Evolutionary conservation across 164 flowering plant genomes (phyloP).

Genomic region (Amborella trichopoda): DNA sequence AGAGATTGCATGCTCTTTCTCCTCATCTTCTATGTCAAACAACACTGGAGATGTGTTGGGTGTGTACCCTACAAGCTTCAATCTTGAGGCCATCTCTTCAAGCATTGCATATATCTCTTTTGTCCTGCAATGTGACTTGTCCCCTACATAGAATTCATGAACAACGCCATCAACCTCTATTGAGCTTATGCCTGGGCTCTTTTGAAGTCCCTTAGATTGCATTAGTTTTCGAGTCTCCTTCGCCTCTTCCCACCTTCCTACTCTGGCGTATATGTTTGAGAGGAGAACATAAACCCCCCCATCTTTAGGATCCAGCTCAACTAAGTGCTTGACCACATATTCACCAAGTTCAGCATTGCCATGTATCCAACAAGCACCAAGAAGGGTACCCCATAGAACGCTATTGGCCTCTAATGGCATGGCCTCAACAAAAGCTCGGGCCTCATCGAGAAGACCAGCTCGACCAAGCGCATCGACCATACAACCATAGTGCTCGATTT

Average conservation of each 20-base stretch:
- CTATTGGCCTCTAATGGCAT: conserved; percentile 6
- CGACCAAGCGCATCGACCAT: conserved; percentile 10
- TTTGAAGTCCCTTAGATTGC: conserved; percentile 6
- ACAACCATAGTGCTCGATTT: conserved; percentile 11
- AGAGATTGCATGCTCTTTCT: conserved; percentile 6
- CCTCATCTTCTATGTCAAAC: conserved; percentile 10
- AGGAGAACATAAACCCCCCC: conserved; percentile 4
- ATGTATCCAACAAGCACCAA: conserved; percentile 10
- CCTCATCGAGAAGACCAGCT: conserved; percentile 7
- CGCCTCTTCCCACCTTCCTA: conserved; percentile 11
- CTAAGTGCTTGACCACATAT: background rate
- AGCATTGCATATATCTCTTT: conserved; percentile 4
- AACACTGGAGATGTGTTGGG: conserved; percentile 8
- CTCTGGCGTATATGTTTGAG: conserved; percentile 4
- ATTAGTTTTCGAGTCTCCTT: conserved; percentile 4
- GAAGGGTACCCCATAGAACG: conserved; percentile 7
- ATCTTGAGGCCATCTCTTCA: conserved; percentile 1
- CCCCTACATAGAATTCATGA: conserved; percentile 2
- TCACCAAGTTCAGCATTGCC: background rate
- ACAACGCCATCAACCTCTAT: conserved; percentile 4
- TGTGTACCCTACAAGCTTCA: conserved; percentile 4
- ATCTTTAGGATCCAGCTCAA: conserved; percentile 8
- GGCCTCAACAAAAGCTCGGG: conserved; percentile 2
- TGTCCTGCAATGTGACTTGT: conserved; percentile 3
- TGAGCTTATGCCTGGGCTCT: conserved; percentile 8